Percentiles rank a stretch among this genome's conserved stretches.
These are phyloP conservation scores for Astragalus glycyphyllos DNA, from an alignment of 306 rosid genomes.

Conservation along the genomic window DNA sequence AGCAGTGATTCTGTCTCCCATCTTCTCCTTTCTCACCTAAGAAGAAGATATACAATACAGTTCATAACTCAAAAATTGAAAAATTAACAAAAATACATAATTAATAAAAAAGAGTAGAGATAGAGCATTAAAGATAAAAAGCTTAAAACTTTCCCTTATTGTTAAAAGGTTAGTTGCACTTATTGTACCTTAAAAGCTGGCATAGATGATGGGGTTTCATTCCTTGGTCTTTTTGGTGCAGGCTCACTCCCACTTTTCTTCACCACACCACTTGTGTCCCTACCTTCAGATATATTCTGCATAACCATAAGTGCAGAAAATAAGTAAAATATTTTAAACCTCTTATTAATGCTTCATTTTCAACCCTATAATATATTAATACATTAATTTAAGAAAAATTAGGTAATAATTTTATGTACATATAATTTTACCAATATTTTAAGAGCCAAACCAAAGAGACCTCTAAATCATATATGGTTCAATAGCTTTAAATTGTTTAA, in stretches of 20 bases:
- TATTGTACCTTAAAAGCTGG: constrained; percentile 98
- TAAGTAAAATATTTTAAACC: background rate
- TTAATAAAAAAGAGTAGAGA: constrained; percentile 18
- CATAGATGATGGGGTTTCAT: constrained; percentile 84
- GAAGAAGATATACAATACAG: constrained; percentile 35
- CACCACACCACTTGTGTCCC: constrained; percentile 66
- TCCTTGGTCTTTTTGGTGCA: constrained; percentile 81
- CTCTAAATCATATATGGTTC: too few species aligned
- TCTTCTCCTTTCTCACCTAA: constrained; percentile 98
- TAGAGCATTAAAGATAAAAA: constrained; percentile 21
- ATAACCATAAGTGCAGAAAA: constrained; percentile 19
- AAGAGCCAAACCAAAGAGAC: too few species aligned
- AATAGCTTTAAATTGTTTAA: too few species aligned
- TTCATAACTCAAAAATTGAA: constrained; percentile 40
- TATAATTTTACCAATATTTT: too few species aligned
- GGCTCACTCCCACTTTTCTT: constrained; percentile 84
- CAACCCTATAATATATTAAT: background rate
- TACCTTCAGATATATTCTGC: constrained; percentile 82
- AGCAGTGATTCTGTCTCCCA: constrained; percentile 99
- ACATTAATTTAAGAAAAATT: too few species aligned
- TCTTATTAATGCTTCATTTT: background rate
- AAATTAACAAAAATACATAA: background rate
- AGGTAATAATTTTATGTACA: too few species aligned
- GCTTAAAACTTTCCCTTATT: constrained; percentile 39
- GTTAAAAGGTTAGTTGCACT: constrained; percentile 45